These are phyloP conservation scores for Paxillus involutus DNA, from an alignment of 768 basidiomycete species.

Conservation along the genomic window DNA sequence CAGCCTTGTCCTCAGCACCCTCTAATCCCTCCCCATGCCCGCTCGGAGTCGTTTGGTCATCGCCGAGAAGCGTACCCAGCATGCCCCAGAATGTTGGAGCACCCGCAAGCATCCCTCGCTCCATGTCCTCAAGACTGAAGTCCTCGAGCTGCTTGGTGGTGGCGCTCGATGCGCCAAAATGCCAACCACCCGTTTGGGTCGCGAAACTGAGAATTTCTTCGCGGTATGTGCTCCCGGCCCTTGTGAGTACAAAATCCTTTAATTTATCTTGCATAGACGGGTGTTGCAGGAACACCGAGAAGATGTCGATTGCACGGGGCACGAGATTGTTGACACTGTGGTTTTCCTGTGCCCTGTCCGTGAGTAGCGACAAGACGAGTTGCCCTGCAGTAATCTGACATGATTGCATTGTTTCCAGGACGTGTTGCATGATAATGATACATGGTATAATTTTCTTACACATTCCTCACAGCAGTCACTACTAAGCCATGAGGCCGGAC, in stretches of 20 bases:
- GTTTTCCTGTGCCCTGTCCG: no score
- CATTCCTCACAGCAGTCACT: background rate
- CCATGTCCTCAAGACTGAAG: constrained; percentile 15
- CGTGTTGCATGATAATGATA: background rate
- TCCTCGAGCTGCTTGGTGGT: constrained; percentile 6
- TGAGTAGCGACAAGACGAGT: no score
- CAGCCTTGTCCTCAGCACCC: background rate
- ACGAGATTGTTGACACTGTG: background rate
- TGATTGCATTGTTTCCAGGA: no score
- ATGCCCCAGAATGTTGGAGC: constrained; percentile 13
- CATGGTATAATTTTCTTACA: background rate
- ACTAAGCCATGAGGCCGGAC: background rate
- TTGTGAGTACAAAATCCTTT: background rate
- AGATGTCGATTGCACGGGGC: background rate
- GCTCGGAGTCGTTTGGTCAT: background rate
- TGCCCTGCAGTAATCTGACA: no score
- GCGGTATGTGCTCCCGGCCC: background rate
- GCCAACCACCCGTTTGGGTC: constrained; percentile 5
- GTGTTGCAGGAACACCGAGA: background rate
- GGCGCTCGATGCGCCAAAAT: constrained; percentile 4
- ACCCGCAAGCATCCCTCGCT: background rate
- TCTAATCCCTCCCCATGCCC: background rate
- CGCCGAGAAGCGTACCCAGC: constrained; percentile 1
- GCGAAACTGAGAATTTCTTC: constrained; percentile 1
- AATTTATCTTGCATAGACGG: background rate